These are phyloP conservation scores for Wickerhamiella sergipiensis DNA, from an alignment of 805 yeast species.

Conservation along the genomic window DNA sequence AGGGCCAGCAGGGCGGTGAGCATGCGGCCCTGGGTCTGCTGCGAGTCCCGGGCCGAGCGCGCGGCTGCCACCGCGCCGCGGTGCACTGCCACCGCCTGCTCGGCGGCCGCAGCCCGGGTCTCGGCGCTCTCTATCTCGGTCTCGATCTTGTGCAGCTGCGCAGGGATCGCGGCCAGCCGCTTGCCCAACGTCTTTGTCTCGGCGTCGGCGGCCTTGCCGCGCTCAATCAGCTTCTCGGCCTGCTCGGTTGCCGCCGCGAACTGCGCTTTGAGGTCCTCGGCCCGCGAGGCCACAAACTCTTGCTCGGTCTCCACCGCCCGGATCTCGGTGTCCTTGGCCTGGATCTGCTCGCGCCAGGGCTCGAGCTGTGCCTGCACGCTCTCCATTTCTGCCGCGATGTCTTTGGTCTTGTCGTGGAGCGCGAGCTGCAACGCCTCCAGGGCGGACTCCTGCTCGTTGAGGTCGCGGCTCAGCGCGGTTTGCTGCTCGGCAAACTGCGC, in stretches of 20 bases:
- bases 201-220: conserved; percentile 23
- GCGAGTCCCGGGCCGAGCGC: conserved; percentile 37
- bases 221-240: conserved; percentile 29
- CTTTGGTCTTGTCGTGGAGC: conserved; percentile 62
- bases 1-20: conserved; percentile 53
- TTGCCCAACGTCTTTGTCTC: conserved; percentile 24
- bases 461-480: conserved; percentile 30
- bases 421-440: conserved; percentile 51
- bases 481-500: conserved; percentile 26
- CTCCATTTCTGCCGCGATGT: conserved; percentile 51
- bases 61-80: conserved; percentile 44
- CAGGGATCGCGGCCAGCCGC: conserved; percentile 32
- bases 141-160: conserved; percentile 36
- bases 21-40: conserved; percentile 61
- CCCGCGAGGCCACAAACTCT: conserved; percentile 40
- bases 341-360: conserved; percentile 68
- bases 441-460: conserved; percentile 36
- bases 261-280: conserved; percentile 24
- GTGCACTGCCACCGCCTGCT: conserved; percentile 23
- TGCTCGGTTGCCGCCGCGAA: conserved; percentile 31
- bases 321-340: conserved; percentile 48
- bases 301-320: conserved; percentile 53
- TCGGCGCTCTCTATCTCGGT: neutral
- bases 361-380: conserved; percentile 49
- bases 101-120: neutral